phyloP scores from a whole-genome alignment of 2,329 filamentous ascomycete species.

The Aspergillus sergii region DNA sequence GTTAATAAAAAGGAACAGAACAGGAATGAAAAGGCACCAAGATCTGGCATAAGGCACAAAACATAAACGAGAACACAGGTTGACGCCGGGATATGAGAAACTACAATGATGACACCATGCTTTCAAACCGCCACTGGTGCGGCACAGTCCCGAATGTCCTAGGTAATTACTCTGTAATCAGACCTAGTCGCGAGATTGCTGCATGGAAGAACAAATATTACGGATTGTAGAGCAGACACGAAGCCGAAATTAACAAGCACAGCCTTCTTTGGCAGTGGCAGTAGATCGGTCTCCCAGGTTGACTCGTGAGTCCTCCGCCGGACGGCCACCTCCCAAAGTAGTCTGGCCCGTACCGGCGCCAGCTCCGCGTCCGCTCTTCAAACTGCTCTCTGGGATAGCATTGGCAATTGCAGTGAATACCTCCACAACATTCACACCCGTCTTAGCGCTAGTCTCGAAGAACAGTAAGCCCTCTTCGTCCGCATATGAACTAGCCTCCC shows the following conservation, averaged over 20 bases:
- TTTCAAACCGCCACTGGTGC: slow-evolving; percentile 2
- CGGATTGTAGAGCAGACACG: slow-evolving; percentile 8
- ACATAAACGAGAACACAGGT: slow-evolving; percentile 4
- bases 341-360: slow-evolving; percentile 62
- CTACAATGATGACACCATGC: slow-evolving; percentile 8
- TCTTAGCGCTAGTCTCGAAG: slow-evolving; percentile 98
- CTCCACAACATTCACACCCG: slow-evolving; percentile 88
- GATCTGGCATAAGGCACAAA: slow-evolving; percentile 15
- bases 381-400: slow-evolving; percentile 92
- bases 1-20: neutral
- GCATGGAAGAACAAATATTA: slow-evolving; percentile 13
- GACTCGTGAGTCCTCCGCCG: slow-evolving; percentile 65
- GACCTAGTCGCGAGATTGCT: slow-evolving; percentile 8
- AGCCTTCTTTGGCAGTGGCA: slow-evolving; percentile 81
- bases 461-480: slow-evolving; percentile 93
- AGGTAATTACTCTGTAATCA: slow-evolving; percentile 14
- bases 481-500: slow-evolving; percentile 88
- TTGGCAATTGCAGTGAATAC: slow-evolving; percentile 99
- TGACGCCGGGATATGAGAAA: slow-evolving; percentile 14
- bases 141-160: neutral
- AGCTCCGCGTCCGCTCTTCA: slow-evolving; percentile 82
- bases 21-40: slow-evolving; percentile 3
- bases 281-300: slow-evolving; percentile 76
- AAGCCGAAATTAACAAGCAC: slow-evolving; percentile 69
- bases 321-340: slow-evolving; percentile 56